These are phyloP conservation scores for Cercospora beticola DNA, from an alignment of 2,329 filamentous ascomycete species.

Conservation along the genomic window DNA sequence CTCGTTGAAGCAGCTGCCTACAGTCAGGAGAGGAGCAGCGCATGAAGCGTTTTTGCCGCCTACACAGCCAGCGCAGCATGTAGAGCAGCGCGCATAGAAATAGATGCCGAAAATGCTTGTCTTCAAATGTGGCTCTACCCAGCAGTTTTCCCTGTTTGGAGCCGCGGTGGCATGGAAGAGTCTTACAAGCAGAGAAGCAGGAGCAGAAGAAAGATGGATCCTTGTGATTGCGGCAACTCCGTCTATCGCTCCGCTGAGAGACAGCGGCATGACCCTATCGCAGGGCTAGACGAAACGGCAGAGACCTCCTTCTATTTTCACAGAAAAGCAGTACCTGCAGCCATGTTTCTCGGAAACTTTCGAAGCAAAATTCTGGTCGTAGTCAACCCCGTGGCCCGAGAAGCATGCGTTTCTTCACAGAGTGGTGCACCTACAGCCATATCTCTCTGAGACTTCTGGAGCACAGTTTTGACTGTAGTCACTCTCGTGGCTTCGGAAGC, in stretches of 20 bases:
- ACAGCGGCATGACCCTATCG: neutral
- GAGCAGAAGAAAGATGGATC: neutral
- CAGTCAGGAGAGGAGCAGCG: neutral
- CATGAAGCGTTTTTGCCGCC: neutral
- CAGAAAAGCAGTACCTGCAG: neutral
- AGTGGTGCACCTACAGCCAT: neutral
- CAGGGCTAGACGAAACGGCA: neutral
- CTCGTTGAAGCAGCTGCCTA: neutral
- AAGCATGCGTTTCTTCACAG: neutral
- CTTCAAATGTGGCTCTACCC: neutral
- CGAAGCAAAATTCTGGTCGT: neutral
- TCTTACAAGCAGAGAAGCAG: neutral
- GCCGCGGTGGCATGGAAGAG: neutral
- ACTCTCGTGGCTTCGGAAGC: neutral
- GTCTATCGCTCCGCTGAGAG: neutral
- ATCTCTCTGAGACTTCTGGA: neutral
- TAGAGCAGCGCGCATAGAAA: slow-evolving; percentile 7
- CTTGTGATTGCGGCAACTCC: neutral
- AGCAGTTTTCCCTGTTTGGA: neutral
- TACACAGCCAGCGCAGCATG: slow-evolving; percentile 6
- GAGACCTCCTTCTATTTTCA: neutral
- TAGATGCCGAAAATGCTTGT: neutral
- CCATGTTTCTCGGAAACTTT: neutral
- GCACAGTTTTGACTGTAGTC: neutral
- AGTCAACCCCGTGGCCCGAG: neutral